Evolutionary conservation across 2,329 filamentous ascomycete species (phyloP).

Genomic region (Aspergillus piperis): DNA sequence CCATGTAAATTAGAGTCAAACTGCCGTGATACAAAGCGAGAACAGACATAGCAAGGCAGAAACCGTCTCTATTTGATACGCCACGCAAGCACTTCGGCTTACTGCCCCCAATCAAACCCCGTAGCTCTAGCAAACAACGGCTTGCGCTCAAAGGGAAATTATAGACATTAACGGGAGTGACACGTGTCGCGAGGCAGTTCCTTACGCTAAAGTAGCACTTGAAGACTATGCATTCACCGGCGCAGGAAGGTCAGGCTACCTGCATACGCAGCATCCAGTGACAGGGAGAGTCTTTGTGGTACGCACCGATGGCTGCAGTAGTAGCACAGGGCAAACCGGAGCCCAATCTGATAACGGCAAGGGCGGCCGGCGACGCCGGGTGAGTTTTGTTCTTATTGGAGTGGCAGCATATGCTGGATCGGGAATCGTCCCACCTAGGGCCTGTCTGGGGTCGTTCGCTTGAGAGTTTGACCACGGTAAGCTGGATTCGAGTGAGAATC

Average conservation of each 20-base stretch:
- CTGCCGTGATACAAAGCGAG: background rate
- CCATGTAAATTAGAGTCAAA: too few species aligned
- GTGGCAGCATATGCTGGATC: conserved; percentile 5
- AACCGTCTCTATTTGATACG: background rate
- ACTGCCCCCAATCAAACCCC: background rate
- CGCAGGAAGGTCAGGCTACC: background rate
- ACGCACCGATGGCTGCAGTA: background rate
- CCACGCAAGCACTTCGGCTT: background rate
- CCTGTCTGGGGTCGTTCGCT: background rate
- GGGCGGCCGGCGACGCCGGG: background rate
- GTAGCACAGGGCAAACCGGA: conserved; percentile 4
- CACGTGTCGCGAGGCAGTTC: conserved; percentile 8
- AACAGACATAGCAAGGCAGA: background rate
- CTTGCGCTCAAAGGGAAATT: background rate
- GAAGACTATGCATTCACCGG: background rate
- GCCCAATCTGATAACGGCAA: conserved; percentile 7
- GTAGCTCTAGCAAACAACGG: background rate
- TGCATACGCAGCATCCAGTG: background rate
- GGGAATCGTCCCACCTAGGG: conserved; percentile 8
- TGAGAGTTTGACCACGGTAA: conserved; percentile 1
- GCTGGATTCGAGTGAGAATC: background rate
- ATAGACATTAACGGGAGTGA: background rate
- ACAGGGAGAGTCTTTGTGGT: background rate
- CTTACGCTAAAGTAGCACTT: background rate
- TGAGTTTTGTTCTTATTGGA: background rate